A percentile compares a stretch with the other conserved stretches of the same genome.
phyloP scores from a whole-genome alignment of 495 filamentous ascomycete genomes.

The Neurospora sp. region DNA sequence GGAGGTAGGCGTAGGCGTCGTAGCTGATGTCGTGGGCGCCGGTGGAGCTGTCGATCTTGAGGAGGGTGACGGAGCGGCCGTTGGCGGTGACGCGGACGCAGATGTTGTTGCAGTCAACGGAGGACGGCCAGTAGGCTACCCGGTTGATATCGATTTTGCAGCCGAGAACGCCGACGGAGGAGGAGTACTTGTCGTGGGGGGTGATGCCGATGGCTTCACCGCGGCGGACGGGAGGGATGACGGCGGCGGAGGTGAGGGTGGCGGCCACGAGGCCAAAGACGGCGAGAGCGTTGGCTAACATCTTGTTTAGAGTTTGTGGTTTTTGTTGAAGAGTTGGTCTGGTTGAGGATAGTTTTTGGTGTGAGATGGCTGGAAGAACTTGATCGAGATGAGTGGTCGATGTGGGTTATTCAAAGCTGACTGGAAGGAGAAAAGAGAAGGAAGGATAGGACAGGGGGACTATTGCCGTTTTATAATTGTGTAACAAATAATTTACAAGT shows the following conservation, averaged over 20 bases:
- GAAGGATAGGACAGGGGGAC: too few relatives aligned
- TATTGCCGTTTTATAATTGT: neutral
- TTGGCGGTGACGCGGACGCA: slow-evolving; percentile 28
- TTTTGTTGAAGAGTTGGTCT: neutral
- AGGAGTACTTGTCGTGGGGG: slow-evolving; percentile 35
- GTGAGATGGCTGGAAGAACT: neutral
- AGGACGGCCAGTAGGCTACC: slow-evolving; percentile 33
- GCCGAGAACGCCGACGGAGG: slow-evolving; percentile 34
- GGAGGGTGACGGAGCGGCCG: slow-evolving; percentile 29
- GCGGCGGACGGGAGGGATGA: neutral
- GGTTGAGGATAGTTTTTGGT: neutral
- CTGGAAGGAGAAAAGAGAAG: neutral
- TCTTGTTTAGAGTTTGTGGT: neutral
- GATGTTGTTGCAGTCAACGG: slow-evolving; percentile 33
- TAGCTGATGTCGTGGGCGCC: slow-evolving; percentile 35
- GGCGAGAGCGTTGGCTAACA: neutral
- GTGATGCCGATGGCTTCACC: slow-evolving; percentile 16
- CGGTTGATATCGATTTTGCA: slow-evolving; percentile 37
- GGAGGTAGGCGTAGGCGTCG: slow-evolving; percentile 35
- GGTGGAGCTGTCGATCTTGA: slow-evolving; percentile 33
- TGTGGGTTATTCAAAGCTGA: neutral
- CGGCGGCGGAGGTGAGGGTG: neutral
- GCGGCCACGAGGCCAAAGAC: neutral
- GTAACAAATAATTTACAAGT: neutral
- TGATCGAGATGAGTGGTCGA: neutral